These are phyloP conservation scores for Trichoderma brevicompactum DNA, from an alignment of 2,329 filamentous ascomycete genomes.

Conservation along the genomic window DNA sequence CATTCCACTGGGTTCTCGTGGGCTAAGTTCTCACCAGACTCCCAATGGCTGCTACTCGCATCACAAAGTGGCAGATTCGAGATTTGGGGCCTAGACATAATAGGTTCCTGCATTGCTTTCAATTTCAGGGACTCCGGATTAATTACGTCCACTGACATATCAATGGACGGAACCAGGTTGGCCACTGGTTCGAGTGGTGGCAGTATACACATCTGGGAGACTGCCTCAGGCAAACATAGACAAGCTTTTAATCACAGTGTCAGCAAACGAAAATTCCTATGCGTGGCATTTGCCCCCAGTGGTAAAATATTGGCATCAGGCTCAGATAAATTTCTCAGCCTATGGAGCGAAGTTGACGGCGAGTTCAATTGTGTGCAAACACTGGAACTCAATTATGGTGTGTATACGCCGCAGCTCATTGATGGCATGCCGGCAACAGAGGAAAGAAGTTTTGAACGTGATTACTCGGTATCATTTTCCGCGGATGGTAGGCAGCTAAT, in stretches of 20 bases:
- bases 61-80: background rate
- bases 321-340: fast-evolving
- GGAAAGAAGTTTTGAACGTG: too few species aligned
- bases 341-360: background rate
- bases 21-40: constrained; percentile 17
- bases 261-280: too few species aligned
- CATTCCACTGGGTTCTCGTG: background rate
- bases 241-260: background rate
- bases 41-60: background rate
- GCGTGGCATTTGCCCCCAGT: background rate
- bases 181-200: background rate
- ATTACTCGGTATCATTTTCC: background rate
- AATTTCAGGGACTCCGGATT: background rate
- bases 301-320: background rate
- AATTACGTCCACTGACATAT: background rate
- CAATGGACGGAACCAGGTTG: background rate
- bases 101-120: background rate
- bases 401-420: too few species aligned
- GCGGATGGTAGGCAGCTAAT: background rate
- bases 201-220: constrained; percentile 3
- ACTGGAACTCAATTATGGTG: background rate
- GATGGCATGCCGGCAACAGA: too few species aligned
- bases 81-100: constrained; percentile 18
- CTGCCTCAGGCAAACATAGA: background rate
- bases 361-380: background rate